Conservation (phyloP, 108 stramenopile genomes). For the Bacterosira constricta region DNA sequence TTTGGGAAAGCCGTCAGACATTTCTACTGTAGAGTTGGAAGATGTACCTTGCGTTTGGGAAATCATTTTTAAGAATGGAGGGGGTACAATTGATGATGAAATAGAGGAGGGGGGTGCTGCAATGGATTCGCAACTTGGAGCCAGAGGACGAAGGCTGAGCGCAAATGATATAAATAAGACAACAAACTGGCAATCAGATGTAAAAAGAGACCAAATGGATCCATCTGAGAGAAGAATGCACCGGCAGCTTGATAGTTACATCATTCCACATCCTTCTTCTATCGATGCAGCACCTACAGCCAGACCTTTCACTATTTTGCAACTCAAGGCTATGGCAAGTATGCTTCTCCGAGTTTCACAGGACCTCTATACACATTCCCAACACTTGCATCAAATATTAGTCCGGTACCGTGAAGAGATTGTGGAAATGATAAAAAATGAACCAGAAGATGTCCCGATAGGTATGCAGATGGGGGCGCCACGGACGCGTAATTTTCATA, state of each 20-base stretch:
- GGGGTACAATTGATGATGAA: background rate
- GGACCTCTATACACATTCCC: background rate
- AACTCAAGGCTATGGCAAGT: constrained; percentile 7
- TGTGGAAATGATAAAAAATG: background rate
- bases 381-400: background rate
- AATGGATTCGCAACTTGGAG: background rate
- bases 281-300: background rate
- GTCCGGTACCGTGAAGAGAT: constrained; percentile 13
- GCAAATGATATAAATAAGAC: background rate
- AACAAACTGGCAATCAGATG: no score
- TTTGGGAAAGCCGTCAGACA: background rate
- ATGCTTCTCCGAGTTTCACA: constrained; percentile 5
- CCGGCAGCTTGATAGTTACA: constrained; percentile 8
- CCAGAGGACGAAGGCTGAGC: background rate
- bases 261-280: constrained; percentile 19
- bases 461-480: background rate
- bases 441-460: background rate
- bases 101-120: background rate
- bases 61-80: background rate
- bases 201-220: background rate
- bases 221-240: background rate
- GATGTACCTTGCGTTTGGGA: constrained; percentile 9
- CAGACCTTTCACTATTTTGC: constrained; percentile 4
- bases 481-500: constrained; percentile 5
- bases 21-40: constrained; percentile 3